Evolutionary conservation across 306 rosid genomes (phyloP).

Genomic region (Betula pendula): DNA sequence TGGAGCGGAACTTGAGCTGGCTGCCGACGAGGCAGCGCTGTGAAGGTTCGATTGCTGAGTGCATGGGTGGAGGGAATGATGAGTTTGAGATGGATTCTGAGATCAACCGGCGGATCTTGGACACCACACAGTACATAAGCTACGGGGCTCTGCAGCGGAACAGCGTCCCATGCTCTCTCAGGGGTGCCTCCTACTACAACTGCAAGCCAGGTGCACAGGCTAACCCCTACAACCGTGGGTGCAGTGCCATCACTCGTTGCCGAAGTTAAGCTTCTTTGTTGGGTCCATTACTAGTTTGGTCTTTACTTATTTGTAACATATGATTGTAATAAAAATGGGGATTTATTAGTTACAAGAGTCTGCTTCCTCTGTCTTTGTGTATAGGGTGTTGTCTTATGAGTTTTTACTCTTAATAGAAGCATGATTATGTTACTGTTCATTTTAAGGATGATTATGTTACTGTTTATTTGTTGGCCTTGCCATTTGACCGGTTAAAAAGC

Average conservation of each 20-base stretch:
- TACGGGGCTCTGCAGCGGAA: conserved; percentile 68
- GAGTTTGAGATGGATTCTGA: conserved; percentile 54
- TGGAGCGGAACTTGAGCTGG: conserved; percentile 40
- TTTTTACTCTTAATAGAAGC: too few relatives aligned
- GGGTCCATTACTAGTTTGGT: not conserved
- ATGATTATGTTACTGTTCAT: too few relatives aligned
- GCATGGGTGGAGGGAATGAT: conserved; percentile 46
- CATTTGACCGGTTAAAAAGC: too few relatives aligned
- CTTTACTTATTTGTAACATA: not conserved
- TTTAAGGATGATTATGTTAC: not conserved
- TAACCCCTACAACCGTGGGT: conserved; percentile 81
- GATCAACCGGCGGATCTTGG: conserved; percentile 72
- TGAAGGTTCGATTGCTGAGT: conserved; percentile 66
- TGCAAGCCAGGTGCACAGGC: conserved; percentile 64
- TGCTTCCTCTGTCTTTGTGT: not conserved
- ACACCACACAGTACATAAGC: conserved; percentile 71
- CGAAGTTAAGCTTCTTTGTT: conserved; percentile 41
- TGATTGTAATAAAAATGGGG: not conserved
- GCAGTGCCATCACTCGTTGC: conserved; percentile 70
- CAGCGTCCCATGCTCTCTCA: conserved; percentile 72
- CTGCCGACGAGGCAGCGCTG: conserved; percentile 38
- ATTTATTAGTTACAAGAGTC: not conserved
- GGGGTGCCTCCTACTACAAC: conserved; percentile 85
- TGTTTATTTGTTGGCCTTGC: too few relatives aligned
- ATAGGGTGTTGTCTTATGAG: not conserved